Evolutionary conservation across 1,139 yeast species (phyloP).

Genomic region (Suhomyces anneliseae): DNA sequence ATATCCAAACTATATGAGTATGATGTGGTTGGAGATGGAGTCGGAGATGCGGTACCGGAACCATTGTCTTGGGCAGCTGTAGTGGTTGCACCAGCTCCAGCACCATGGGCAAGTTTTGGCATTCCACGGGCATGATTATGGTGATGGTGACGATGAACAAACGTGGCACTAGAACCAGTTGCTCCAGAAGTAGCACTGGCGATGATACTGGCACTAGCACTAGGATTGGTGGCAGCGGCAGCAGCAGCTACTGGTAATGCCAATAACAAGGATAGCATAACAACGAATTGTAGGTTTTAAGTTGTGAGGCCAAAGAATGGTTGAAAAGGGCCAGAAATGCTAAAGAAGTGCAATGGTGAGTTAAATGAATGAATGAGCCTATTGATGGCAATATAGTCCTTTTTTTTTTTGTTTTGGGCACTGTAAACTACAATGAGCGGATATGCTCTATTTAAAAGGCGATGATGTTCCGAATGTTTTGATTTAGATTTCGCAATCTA

Average conservation of each 20-base stretch:
- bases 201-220: too few species aligned
- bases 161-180: too few species aligned
- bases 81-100: not conserved
- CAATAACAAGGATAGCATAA: not conserved
- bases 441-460: not conserved
- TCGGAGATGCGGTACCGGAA: not conserved
- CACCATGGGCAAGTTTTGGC: slow-evolving; percentile 2
- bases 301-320: not conserved
- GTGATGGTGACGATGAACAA: slow-evolving; percentile 3
- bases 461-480: not conserved
- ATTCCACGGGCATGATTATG: slow-evolving; percentile 3
- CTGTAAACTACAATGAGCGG: not conserved
- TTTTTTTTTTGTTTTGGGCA: too few species aligned
- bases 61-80: not conserved
- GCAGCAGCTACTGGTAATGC: not conserved
- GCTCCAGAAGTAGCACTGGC: too few species aligned
- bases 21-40: slow-evolving; percentile 9
- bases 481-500: not conserved
- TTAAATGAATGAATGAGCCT: too few species aligned
- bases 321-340: too few species aligned
- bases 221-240: too few species aligned
- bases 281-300: too few species aligned
- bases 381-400: too few species aligned
- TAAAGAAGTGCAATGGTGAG: too few species aligned
- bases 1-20: slow-evolving; percentile 19